phyloP scores from a whole-genome alignment of 2,329 filamentous ascomycete species.

The Verticillium tricorpus region DNA sequence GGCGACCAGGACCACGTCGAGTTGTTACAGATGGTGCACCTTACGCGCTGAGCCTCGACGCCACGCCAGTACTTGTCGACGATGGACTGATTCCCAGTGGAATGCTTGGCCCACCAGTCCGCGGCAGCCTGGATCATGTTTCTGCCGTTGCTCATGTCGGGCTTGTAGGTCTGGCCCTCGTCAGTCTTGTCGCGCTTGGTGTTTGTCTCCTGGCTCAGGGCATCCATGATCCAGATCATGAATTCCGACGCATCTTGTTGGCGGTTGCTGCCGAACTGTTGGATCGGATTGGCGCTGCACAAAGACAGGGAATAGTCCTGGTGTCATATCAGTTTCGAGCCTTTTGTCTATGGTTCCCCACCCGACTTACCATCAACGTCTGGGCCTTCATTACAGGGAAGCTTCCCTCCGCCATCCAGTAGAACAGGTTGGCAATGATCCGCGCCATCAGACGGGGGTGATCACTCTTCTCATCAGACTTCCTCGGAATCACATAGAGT shows the following conservation, averaged over 20 bases:
- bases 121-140: slow-evolving; percentile 52
- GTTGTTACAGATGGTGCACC: slow-evolving; percentile 57
- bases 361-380: slow-evolving; percentile 50
- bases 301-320: slow-evolving; percentile 48
- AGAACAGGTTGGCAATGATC: slow-evolving; percentile 54
- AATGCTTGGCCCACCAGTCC: slow-evolving; percentile 71
- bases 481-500: slow-evolving; percentile 64
- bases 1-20: slow-evolving; percentile 37
- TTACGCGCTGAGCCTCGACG: slow-evolving; percentile 66
- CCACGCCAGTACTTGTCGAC: slow-evolving; percentile 77
- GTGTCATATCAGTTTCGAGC: slow-evolving; percentile 12
- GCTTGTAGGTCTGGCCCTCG: slow-evolving; percentile 11
- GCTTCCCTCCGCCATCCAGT: slow-evolving; percentile 50
- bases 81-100: slow-evolving; percentile 66
- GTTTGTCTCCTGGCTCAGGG: slow-evolving; percentile 85
- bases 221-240: slow-evolving; percentile 74
- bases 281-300: slow-evolving; percentile 20
- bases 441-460: slow-evolving; percentile 56
- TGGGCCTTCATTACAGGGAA: slow-evolving; percentile 47
- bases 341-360: no score
- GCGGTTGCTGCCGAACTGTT: slow-evolving; percentile 62
- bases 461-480: slow-evolving; percentile 48
- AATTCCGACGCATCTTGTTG: slow-evolving; percentile 95
- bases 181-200: slow-evolving; percentile 28
- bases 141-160: slow-evolving; percentile 25